Conservation (phyloP, 2,329 filamentous ascomycete species). For the Cercospora zeae-maydis region DNA sequence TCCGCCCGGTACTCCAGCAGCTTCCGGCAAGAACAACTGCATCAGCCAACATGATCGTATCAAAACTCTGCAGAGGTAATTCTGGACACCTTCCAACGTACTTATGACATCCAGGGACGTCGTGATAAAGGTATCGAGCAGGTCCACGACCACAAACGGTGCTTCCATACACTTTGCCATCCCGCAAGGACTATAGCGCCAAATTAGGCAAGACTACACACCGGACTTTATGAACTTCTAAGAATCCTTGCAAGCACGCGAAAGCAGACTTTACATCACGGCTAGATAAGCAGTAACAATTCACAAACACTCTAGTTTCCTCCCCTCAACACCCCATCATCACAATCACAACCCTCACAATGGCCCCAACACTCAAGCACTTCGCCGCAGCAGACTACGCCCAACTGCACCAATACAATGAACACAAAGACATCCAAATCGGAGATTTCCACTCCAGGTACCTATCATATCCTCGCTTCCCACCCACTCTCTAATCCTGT, state of each 20-base stretch:
- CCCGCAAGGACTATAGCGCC: not conserved
- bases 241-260: not conserved
- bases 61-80: no score
- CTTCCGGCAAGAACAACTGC: no score
- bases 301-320: not conserved
- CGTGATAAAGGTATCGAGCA: not conserved
- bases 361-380: slow-evolving; percentile 1
- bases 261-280: not conserved
- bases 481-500: not conserved
- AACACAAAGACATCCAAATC: slow-evolving; percentile 1
- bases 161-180: not conserved
- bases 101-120: not conserved
- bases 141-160: not conserved
- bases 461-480: not conserved
- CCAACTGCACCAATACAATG: slow-evolving; percentile 4
- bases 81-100: not conserved
- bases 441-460: not conserved
- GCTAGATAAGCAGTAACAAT: not conserved
- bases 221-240: not conserved
- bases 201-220: slow-evolving; percentile 4
- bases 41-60: no score
- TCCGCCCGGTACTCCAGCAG: no score
- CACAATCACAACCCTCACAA: not conserved
- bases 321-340: not conserved
- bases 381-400: not conserved